A percentile compares a stretch with the other conserved stretches of the same genome.
Evolutionary conservation across 2,329 filamentous ascomycete species (phyloP).

Genomic region (Aspergillus puulaauensis): DNA sequence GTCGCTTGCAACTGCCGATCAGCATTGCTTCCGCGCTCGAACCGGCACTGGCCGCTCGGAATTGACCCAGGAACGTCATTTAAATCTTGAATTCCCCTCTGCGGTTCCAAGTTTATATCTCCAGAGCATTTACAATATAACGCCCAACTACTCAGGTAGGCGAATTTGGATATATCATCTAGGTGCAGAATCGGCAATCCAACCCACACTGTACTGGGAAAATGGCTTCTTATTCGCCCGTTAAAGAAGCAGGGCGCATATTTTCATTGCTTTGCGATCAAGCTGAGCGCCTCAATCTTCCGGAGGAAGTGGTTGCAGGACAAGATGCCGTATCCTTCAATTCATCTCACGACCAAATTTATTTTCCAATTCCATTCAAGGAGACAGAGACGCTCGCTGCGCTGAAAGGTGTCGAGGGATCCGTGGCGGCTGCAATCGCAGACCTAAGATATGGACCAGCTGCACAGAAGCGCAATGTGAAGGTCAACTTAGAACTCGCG

Average conservation of each 20-base stretch:
- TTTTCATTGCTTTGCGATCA: conserved; percentile 37
- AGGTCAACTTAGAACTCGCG: conserved; percentile 38
- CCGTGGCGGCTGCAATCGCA: conserved; percentile 60
- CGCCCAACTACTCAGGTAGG: not conserved
- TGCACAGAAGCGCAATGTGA: conserved; percentile 37
- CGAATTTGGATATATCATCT: not conserved
- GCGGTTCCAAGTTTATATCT: not conserved
- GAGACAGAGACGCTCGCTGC: conserved; percentile 55
- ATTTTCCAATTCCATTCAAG: conserved; percentile 50
- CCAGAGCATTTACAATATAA: not conserved
- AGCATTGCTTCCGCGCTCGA: not conserved
- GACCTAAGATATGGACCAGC: conserved; percentile 52
- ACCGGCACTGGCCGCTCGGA: conserved; percentile 7
- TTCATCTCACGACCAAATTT: conserved; percentile 37
- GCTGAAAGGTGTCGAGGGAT: conserved; percentile 61
- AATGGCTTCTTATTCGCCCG: conserved; percentile 30
- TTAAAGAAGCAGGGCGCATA: conserved; percentile 38
- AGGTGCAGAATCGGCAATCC: not conserved
- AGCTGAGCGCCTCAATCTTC: conserved; percentile 33
- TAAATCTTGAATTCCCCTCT: not conserved
- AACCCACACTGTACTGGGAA: not conserved
- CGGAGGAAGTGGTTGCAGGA: conserved; percentile 29
- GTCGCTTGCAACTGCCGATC: conserved; percentile 5
- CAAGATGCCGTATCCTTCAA: conserved; percentile 38
- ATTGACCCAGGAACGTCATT: conserved; percentile 9